A percentile compares a stretch with the other conserved stretches of the same genome.
Evolutionary conservation across 108 stramenopile species (phyloP).

Genomic region (Fistulifera pelliculosa): DNA sequence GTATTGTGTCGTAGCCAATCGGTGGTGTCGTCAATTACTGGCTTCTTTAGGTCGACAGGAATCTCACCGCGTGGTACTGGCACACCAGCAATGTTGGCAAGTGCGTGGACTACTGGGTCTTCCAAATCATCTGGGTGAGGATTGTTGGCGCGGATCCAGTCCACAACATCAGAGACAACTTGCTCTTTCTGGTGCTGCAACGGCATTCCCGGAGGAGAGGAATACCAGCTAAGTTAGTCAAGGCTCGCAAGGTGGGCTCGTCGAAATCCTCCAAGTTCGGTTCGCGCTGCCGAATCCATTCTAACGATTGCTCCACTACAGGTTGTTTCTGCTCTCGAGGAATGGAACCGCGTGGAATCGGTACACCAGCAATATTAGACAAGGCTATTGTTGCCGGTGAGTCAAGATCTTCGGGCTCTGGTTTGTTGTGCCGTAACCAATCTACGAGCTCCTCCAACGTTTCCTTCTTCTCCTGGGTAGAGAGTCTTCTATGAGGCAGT

Average conservation of each 20-base stretch:
- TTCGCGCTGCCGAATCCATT: slow-evolving; percentile 19
- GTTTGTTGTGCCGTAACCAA: slow-evolving; percentile 18
- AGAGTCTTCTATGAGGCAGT: background rate
- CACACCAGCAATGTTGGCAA: slow-evolving; percentile 9
- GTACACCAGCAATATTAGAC: slow-evolving; percentile 4
- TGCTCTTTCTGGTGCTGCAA: background rate
- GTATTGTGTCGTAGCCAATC: slow-evolving; percentile 19
- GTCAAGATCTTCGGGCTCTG: slow-evolving; percentile 7
- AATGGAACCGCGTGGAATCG: background rate
- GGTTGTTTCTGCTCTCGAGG: background rate
- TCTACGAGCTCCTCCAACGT: slow-evolving; percentile 4
- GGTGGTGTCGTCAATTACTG: slow-evolving; percentile 14
- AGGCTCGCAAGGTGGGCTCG: background rate
- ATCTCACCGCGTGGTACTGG: slow-evolving; percentile 8
- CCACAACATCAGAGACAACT: slow-evolving; percentile 11
- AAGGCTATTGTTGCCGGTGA: slow-evolving; percentile 4
- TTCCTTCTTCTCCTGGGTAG: background rate
- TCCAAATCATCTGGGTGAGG: slow-evolving; percentile 3
- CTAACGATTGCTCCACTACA: slow-evolving; percentile 11
- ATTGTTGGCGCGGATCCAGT: slow-evolving; percentile 14
- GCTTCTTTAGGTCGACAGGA: slow-evolving; percentile 8
- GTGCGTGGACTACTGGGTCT: slow-evolving; percentile 4
- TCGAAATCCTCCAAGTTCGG: slow-evolving; percentile 1
- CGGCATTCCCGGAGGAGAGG: background rate
- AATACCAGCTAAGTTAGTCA: slow-evolving; percentile 3